Base-by-base conservation (phyloP, 2,329 filamentous ascomycete genomes). In the Elsinoe arachidis region DNA sequence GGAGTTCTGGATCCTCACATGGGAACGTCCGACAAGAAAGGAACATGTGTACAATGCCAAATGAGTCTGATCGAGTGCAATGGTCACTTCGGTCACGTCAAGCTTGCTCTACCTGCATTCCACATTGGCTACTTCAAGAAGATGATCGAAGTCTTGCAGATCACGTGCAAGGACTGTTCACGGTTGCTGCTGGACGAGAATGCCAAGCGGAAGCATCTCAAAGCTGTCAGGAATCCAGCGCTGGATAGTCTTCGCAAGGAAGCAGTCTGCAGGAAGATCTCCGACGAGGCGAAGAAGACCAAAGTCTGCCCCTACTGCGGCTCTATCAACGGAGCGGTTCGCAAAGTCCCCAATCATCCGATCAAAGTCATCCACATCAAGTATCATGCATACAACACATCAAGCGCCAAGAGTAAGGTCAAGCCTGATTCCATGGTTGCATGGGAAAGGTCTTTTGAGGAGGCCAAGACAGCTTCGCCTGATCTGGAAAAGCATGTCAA, bases 51-150 rank as follows among this genome's bases (percentile, higher is more conserved):
- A 43, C 97, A 93, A 12, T 99, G 93, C 69, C 83, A 88, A 49
- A 83, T 91, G 67, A 80, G 84, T 14, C 77, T 97, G 30, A 82
- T 90, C 65, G 84, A 86, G 63, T 99, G 93, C 72, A 93, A 90
- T 64, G 93, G 93, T 11, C 93, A 99, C 72, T 99, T 97, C 68
- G 93, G 93, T 47, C 87, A 96, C 72, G 87, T 99, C 66, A 85
- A 88, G 66, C 81, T 99, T 12, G 89, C 92, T 1, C 78, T 99
- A 54, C 93, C 93, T 3, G 90, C 87, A 43, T 97, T 97, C 68
- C 93, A 99, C 69, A 90, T 97, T 63, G 93, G 93, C 37, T 99
- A 96, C 69, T 82, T 99, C 65, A 93, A 90, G 69, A 90, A 95
- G 70, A 90, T 93, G 62, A 92, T 95, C 68, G 86, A 85, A 44